Evolutionary conservation across 805 yeast genomes (phyloP), one percentile per base, ranked within the genome.

Genomic region (Scheffersomyces ergatensis): DNA sequence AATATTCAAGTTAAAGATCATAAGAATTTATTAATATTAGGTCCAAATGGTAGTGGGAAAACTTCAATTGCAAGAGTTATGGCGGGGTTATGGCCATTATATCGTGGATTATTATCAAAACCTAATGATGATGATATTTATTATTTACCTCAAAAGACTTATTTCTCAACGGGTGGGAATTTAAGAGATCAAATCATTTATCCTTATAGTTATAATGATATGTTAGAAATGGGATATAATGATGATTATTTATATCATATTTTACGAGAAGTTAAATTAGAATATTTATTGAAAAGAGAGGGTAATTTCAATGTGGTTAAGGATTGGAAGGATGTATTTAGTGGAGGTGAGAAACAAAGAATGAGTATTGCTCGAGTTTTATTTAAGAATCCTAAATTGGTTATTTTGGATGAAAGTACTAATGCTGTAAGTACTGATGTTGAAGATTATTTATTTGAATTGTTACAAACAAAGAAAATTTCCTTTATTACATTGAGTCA

Each of bases 291-390:
- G 34, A 80, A 80, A 40, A 76, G 97, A 57, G 80, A 77, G 50
- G 76, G 76, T 6, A 74, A 69, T 47, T 67, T 78, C 58, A 76
- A 77, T 46, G 80, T 69, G 38, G 69, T 60, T 42, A 70, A 83
- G 44, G 88, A 82, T 49, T 89, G 97, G 97, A 83, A 83, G 54
- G 95, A 85, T 57, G 84, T 89, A n/a, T 74, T 89, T 48, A 84
- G 93, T 62, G 97, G 97, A n/a, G 97, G 97, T 42, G 97, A 89
- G 60, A 83, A 88, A 63, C 97, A 89, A 68, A 79, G 96, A 57
- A 76, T 89, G 60, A 80, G 88, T 60, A 85, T 89, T 67, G 96
- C 97, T 0, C 74, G 97, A 51, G 77, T 89, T 2, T 65, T 89
- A 50, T 88, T 83, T 66, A 87, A 85, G 57, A 77, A 77, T 39